These are phyloP conservation scores for Sporisorium reilianum DNA, from an alignment of 1,284 basidiomycete species.

Conservation along the genomic window DNA sequence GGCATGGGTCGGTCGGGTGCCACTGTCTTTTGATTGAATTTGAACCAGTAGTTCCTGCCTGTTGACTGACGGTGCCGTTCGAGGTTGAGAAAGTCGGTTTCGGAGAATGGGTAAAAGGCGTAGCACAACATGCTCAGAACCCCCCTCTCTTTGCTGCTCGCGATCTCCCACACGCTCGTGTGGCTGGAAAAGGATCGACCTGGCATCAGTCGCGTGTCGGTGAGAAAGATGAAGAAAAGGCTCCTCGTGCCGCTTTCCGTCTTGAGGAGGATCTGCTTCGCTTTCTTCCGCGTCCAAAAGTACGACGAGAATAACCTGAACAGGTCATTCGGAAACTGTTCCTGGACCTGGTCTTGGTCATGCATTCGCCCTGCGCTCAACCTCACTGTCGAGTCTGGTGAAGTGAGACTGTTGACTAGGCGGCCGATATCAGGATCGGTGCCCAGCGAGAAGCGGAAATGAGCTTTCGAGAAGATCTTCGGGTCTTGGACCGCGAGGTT, in stretches of 20 bases:
- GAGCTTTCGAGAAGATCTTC: background rate
- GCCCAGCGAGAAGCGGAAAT: background rate
- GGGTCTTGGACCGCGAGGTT: background rate
- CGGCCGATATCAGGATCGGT: background rate
- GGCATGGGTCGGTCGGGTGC: background rate
- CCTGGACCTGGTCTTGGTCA: background rate
- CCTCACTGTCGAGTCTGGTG: too few species aligned
- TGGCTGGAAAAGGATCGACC: background rate
- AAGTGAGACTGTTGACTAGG: background rate
- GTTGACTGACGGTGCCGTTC: background rate
- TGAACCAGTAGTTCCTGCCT: background rate
- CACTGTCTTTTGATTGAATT: background rate
- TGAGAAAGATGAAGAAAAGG: background rate
- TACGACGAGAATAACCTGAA: background rate
- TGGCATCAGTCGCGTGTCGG: background rate
- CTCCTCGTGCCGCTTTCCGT: background rate
- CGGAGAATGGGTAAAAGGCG: constrained; percentile 11
- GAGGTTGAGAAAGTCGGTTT: background rate
- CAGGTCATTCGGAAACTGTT: background rate
- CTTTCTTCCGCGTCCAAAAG: background rate
- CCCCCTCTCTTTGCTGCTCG: too few species aligned
- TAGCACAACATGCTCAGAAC: background rate
- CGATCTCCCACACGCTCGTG: constrained; percentile 4
- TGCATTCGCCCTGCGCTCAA: background rate
- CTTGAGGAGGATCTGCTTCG: constrained; percentile 1